Evolutionary conservation across 2,329 filamentous ascomycete genomes (phyloP).

Genomic region (Chaetothyriales sp.): DNA sequence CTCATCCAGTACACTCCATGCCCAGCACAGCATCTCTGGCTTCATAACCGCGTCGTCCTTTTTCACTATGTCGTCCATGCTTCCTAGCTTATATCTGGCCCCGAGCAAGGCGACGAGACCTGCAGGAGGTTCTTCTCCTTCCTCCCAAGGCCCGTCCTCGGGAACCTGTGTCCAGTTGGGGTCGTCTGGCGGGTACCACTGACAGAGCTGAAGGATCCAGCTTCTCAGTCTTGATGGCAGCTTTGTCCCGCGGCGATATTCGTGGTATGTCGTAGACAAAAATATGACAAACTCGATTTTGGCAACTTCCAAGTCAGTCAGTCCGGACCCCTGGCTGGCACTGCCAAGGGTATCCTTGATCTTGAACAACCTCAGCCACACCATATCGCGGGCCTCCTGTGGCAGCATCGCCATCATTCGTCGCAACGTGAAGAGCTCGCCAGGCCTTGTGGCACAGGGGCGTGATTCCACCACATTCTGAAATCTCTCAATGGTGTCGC

Average conservation of each 20-base stretch:
- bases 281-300: constrained; percentile 12
- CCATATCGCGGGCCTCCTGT: constrained; percentile 3
- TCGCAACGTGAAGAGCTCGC: constrained; percentile 10
- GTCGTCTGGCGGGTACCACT: constrained; percentile 19
- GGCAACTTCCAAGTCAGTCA: constrained; percentile 1
- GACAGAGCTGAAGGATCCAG: constrained; percentile 21
- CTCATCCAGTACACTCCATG: constrained; percentile 27
- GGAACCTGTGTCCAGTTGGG: constrained; percentile 18
- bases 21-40: constrained; percentile 24
- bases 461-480: constrained; percentile 4
- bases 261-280: constrained; percentile 13
- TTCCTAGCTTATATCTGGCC: constrained; percentile 6
- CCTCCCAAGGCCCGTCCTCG: constrained; percentile 9
- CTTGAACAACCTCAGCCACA: constrained; percentile 3
- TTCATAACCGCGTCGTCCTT: not conserved
- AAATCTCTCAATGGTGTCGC: constrained; percentile 4
- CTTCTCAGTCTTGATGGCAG: constrained; percentile 22
- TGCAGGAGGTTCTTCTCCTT: constrained; percentile 12
- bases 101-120: constrained; percentile 12
- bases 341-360: not conserved
- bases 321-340: not conserved
- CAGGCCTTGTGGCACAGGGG: constrained; percentile 8
- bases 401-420: constrained; percentile 12
- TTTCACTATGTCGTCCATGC: not conserved
- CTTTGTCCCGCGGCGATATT: constrained; percentile 9